Base-by-base conservation (phyloP, 164 flowering plant genomes). In the Chimonanthus praecox region DNA sequence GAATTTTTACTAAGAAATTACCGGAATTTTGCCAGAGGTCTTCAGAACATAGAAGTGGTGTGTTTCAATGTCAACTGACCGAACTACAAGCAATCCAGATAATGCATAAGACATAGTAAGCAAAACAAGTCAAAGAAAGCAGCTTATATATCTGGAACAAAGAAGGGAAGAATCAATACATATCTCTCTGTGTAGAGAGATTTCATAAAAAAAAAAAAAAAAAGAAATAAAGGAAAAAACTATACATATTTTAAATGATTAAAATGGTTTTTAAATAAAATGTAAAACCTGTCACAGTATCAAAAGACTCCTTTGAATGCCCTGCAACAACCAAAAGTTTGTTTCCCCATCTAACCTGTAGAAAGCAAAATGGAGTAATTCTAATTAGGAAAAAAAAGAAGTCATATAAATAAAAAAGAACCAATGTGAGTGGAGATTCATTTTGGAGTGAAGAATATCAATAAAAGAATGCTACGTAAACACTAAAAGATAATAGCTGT, bases 21-120 rank as follows among this genome's bases (percentile, higher is more conserved):
- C 99, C 86, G 98, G 99, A 84, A 82, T 78, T 75, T 85, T 82
- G 76, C 98, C 98, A 20, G 81, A 80, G 49, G 98, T 86, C 84
- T 88, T 86, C 73, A 90, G 46, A 63, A 88, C 73, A 72, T 88
- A 85, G 73, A 80, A 89, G 20, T 65, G 70, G 65, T 82, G 77
- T 20, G 97, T 86, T 62, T 92, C 92, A 46, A 84, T 78, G 78
- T 96, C 97, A 78, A 93, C 79, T 71, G 79, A 85, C 64, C 86
- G 77, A 77, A 94, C 98, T 93, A 54, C 84, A 88, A 76, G 48
- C 77, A 78, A n/a, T 45, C n/a, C 47, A 80, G 73, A 45, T 1
- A 71, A 79, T 4, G 13, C n/a, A 69, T 63, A 7, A 82, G 80
- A 46, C 5, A 71, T 69, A 72, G 4, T 69, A 54, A 54, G 60